Conservation (phyloP, 179 eudicot species). For the Beta corolliflora region DNA sequence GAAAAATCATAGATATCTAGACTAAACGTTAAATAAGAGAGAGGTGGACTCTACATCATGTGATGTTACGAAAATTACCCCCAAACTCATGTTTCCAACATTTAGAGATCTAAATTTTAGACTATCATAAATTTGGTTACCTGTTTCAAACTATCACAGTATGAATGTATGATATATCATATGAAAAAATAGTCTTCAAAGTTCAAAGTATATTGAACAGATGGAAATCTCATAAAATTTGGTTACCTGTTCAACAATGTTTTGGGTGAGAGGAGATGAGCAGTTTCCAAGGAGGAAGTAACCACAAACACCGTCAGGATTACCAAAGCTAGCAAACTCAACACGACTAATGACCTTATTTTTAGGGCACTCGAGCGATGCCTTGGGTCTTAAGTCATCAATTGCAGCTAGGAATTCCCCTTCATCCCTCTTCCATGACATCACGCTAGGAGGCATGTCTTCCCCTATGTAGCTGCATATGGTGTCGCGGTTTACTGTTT, state of each 20-base stretch:
- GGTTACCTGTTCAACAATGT: conserved; percentile 57
- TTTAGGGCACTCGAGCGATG: conserved; percentile 54
- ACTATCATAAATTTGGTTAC: no score
- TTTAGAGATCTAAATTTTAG: no score
- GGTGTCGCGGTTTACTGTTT: conserved; percentile 58
- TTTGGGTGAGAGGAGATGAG: conserved; percentile 34
- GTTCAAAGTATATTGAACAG: no score
- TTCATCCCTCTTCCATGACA: conserved; percentile 51
- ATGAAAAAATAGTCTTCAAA: no score
- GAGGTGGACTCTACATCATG: no score
- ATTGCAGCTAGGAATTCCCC: conserved; percentile 27
- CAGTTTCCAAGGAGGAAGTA: conserved; percentile 43
- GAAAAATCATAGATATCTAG: no score
- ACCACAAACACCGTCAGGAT: conserved; percentile 68
- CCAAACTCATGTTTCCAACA: no score
- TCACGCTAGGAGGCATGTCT: conserved; percentile 51
- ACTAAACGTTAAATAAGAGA: no score
- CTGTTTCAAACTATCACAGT: no score
- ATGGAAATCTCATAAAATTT: no score
- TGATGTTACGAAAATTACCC: no score
- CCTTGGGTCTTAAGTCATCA: conserved; percentile 40
- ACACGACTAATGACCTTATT: conserved; percentile 45
- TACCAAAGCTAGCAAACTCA: conserved; percentile 80
- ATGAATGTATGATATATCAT: no score
- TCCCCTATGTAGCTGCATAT: conserved; percentile 65